Base-by-base conservation (phyloP, 495 filamentous ascomycete species). In the Penicillium parvum region DNA sequence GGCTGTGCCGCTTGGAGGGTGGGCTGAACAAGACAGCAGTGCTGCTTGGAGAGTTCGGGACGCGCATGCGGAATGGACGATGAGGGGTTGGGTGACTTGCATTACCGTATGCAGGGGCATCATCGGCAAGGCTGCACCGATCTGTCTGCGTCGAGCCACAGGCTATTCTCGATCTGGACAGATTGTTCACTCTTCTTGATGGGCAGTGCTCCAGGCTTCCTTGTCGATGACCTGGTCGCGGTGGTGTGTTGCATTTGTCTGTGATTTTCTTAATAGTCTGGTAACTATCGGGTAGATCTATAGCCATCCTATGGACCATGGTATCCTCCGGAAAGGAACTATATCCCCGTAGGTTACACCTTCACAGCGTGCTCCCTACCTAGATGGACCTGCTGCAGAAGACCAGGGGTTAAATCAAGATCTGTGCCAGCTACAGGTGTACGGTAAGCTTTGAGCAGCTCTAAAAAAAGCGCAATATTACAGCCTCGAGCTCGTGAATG, bases 101-200 rank as follows among this genome's bases (percentile, higher is more conserved):
- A 42, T 48, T 34, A 34, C 26, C 20, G 14, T 30, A 41, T 48
- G 38, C 45, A 48, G 45, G 45, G 45, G 45, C 15, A 48, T 48
- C 45, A 47, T 41, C 44, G 37, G 44, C 37, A 40, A 36, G 38
- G 45, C 38, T 48, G 26, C 45, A 47, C 45, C 45, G 38, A 48
- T 48, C 32, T 36, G 20, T 14, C 19, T 37, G 2, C 16, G 26
- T 20, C 26, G 25, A 40, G 22, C 30, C 16, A 22, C 43, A 28
- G 21, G 16, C 12, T 30, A 30, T 30, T 2, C 28, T 30, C 28
- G n/a, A 30, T 30, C 12, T 30, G 28, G 28, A 30, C 28, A 37
- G 20, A 20, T 8, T 21, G 22, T 37, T 21, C 19, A 8, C 10
- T 26, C 11, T 12, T 20, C 4, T 25, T 37, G 33, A 37, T 37